Evolutionary conservation across 2,329 filamentous ascomycete species (phyloP).

Genomic region (Fusarium longipes): DNA sequence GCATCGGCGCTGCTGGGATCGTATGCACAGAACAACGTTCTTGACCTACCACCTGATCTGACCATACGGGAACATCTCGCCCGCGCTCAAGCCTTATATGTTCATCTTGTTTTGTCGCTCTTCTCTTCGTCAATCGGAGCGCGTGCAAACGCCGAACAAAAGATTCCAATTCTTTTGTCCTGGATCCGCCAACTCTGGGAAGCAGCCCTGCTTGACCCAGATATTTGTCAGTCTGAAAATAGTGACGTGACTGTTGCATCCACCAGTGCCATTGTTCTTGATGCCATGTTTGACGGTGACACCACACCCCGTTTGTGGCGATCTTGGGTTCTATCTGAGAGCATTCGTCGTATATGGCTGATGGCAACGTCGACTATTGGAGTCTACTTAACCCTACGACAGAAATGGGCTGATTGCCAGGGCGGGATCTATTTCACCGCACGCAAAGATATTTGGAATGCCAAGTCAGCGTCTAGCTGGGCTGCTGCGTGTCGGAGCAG

Average conservation of each 20-base stretch:
- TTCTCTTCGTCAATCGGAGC: neutral
- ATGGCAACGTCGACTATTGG: constrained; percentile 13
- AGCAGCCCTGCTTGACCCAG: neutral
- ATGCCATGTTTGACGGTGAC: constrained; percentile 9
- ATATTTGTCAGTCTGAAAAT: neutral
- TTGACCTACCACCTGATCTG: neutral
- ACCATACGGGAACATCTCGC: constrained; percentile 7
- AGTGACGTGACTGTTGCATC: neutral
- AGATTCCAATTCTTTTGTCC: constrained; percentile 2
- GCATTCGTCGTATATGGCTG: constrained; percentile 11
- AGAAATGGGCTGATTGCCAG: constrained; percentile 20
- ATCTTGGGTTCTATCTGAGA: constrained; percentile 16
- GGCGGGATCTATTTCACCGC: constrained; percentile 5
- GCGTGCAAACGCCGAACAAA: neutral
- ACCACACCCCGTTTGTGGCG: neutral
- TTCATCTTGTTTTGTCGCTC: neutral
- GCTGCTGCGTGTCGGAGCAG: neutral
- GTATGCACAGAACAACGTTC: rapidly evolving
- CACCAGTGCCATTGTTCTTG: neutral
- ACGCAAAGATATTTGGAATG: neutral
- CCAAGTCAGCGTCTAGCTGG: neutral
- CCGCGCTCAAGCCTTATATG: constrained; percentile 2
- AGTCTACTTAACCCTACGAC: neutral
- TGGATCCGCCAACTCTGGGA: constrained; percentile 16
- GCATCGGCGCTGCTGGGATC: neutral